phyloP scores from a whole-genome alignment of 441 rosid genomes.

The Daphne laureola region DNA sequence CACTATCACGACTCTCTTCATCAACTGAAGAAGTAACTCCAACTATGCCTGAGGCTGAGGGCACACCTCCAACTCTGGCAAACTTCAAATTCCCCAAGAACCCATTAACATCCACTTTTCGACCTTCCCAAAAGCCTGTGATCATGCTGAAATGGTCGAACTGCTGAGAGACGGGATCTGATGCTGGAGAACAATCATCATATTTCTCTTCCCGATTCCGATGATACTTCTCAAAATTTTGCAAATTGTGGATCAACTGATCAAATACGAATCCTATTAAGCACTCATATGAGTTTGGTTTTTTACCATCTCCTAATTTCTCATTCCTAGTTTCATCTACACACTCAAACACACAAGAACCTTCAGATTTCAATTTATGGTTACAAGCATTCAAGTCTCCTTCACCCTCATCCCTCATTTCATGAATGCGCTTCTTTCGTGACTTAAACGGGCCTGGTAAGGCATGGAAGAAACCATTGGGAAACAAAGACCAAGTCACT shows the following conservation, averaged over 20 bases:
- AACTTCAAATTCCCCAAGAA: constrained; percentile 75
- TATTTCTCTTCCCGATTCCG: constrained; percentile 27
- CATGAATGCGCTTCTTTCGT: constrained; percentile 45
- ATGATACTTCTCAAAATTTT: constrained; percentile 49
- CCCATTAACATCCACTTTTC: constrained; percentile 65
- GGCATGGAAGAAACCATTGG: constrained; percentile 62
- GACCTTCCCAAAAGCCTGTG: constrained; percentile 60
- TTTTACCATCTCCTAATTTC: constrained; percentile 27
- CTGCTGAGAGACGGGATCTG: constrained; percentile 19
- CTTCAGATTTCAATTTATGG: constrained; percentile 26
- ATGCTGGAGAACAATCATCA: constrained; percentile 21
- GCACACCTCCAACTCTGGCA: constrained; percentile 85
- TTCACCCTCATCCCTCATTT: constrained; percentile 33
- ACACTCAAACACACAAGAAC: constrained; percentile 16
- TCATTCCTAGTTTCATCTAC: constrained; percentile 17
- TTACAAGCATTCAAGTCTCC: constrained; percentile 19
- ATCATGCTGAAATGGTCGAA: constrained; percentile 43
- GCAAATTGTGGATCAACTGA: constrained; percentile 58
- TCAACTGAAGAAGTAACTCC: constrained; percentile 55
- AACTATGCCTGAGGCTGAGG: constrained; percentile 61
- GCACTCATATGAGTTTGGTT: constrained; percentile 43
- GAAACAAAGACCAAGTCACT: constrained; percentile 65
- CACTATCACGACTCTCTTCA: constrained; percentile 55
- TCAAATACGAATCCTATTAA: constrained; percentile 54
- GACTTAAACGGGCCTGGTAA: constrained; percentile 57